phyloP scores from a whole-genome alignment of 371 early-diverging fungal genomes.

The Smittium culicis region DNA sequence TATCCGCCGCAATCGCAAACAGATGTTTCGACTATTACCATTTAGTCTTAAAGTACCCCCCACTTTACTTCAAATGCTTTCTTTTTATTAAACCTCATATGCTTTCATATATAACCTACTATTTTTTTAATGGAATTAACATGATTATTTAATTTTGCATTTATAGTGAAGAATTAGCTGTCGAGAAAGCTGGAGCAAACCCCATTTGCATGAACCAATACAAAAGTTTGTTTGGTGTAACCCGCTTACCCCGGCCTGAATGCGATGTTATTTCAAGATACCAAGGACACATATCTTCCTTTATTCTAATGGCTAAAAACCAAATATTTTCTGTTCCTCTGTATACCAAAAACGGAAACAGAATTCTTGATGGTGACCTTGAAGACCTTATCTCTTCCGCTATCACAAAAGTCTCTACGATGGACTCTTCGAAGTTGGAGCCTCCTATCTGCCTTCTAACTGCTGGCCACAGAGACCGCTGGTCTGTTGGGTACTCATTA shows the following conservation, averaged over 20 bases:
- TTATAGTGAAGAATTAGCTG: slow-evolving; percentile 35
- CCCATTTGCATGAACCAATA: slow-evolving; percentile 80
- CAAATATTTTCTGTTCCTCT: slow-evolving; percentile 62
- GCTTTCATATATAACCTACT: too few species aligned
- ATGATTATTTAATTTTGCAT: too few species aligned
- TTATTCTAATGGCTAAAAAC: slow-evolving; percentile 55
- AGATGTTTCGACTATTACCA: slow-evolving; percentile 59
- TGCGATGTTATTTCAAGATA: slow-evolving; percentile 43
- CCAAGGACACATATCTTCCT: slow-evolving; percentile 41
- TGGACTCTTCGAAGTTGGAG: slow-evolving; percentile 25
- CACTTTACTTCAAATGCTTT: too few species aligned
- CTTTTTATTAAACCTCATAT: too few species aligned
- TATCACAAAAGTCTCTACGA: slow-evolving; percentile 33
- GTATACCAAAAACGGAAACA: slow-evolving; percentile 32
- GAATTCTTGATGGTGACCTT: slow-evolving; percentile 49
- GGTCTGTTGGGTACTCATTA: slow-evolving; percentile 45
- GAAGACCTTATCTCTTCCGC: slow-evolving; percentile 38
- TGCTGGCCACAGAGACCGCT: slow-evolving; percentile 70
- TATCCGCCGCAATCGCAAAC: slow-evolving; percentile 67
- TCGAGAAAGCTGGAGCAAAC: slow-evolving; percentile 37
- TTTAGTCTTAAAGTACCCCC: slow-evolving; percentile 5
- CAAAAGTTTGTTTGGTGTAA: slow-evolving; percentile 53
- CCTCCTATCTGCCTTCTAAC: slow-evolving; percentile 62
- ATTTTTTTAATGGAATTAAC: too few species aligned
- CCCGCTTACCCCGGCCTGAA: slow-evolving; percentile 59